phyloP scores from a whole-genome alignment of 73 alveolate genomes.

The Diophrys appendiculata region DNA sequence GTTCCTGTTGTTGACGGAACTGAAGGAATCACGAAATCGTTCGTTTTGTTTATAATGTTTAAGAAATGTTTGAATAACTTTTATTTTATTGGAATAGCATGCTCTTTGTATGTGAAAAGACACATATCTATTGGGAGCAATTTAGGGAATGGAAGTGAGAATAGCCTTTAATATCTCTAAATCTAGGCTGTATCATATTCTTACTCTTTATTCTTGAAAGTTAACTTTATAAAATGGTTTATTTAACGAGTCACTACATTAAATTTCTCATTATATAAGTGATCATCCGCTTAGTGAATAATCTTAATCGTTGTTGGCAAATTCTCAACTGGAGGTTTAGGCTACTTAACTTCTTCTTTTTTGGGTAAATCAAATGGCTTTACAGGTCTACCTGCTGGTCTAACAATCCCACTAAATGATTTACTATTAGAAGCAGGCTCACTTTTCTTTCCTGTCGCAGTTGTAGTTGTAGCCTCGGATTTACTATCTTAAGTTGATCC shows the following conservation, averaged over 20 bases:
- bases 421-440: too few species aligned
- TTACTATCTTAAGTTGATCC: too few species aligned
- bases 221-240: neutral
- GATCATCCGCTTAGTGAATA: neutral
- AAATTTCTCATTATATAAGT: too few species aligned
- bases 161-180: neutral
- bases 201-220: neutral
- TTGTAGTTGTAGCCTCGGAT: too few species aligned
- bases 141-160: neutral
- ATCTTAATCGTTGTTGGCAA: neutral
- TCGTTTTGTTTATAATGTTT: too few species aligned
- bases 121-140: neutral
- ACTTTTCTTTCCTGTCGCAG: too few species aligned
- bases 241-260: neutral
- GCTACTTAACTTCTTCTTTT: neutral
- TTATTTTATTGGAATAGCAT: neutral
- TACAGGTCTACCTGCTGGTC: neutral
- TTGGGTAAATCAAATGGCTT: neutral
- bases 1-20: too few species aligned
- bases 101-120: neutral
- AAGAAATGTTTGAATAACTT: neutral
- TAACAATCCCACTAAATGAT: neutral
- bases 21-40: too few species aligned
- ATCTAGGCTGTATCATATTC: neutral
- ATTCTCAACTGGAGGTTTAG: neutral